phyloP scores from a whole-genome alignment of 2,329 filamentous ascomycete genomes.

The Rhinocladiella mackenziei region DNA sequence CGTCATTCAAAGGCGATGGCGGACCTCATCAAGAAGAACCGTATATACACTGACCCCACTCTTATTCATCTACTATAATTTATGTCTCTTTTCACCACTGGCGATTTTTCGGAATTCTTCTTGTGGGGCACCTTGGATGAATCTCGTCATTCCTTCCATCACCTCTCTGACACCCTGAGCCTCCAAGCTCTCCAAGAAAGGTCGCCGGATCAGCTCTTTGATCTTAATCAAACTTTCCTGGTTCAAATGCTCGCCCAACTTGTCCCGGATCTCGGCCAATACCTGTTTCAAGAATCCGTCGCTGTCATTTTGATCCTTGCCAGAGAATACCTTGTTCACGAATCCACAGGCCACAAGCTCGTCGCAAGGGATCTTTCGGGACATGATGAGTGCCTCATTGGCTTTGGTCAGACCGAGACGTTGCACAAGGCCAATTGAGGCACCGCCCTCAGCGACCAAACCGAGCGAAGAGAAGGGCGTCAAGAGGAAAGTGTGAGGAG shows the following conservation, averaged over 20 bases:
- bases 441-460: conserved; percentile 82
- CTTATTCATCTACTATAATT: conserved; percentile 57
- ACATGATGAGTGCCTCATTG: conserved; percentile 92
- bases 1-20: no score
- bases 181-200: conserved; percentile 69
- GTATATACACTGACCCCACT: no score
- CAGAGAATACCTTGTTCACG: conserved; percentile 74
- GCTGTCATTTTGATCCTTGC: conserved; percentile 57
- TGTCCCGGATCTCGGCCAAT: conserved; percentile 72
- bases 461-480: conserved; percentile 89
- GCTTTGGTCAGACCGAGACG: conserved; percentile 75
- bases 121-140: conserved; percentile 76
- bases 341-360: conserved; percentile 75
- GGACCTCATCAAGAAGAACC: no score
- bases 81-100: conserved; percentile 87
- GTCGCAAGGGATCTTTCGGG: conserved; percentile 66
- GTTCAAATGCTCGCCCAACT: conserved; percentile 73
- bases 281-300: conserved; percentile 68
- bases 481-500: conserved; percentile 76
- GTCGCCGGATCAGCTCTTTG: conserved; percentile 74
- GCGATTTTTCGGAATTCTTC: conserved; percentile 83
- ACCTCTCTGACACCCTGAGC: conserved; percentile 77
- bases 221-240: conserved; percentile 75
- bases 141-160: conserved; percentile 77
- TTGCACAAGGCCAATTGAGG: conserved; percentile 72